These are phyloP conservation scores for Conticribra guillardii DNA, from an alignment of 108 stramenopile genomes.

Conservation along the genomic window DNA sequence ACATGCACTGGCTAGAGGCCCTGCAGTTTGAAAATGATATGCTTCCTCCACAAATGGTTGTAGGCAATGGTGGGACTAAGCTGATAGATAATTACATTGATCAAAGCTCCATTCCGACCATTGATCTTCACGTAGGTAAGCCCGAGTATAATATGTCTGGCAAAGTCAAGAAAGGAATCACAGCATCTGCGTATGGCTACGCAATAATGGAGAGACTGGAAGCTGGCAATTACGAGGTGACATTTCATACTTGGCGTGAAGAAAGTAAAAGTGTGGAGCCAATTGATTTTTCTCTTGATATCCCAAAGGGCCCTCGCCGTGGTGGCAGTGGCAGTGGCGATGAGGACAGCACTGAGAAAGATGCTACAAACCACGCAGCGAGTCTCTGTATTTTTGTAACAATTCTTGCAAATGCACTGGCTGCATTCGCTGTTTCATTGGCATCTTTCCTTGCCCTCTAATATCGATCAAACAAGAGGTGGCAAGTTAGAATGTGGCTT, in stretches of 20 bases:
- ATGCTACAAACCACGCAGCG: background rate
- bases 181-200: slow-evolving; percentile 21
- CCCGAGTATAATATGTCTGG: slow-evolving; percentile 3
- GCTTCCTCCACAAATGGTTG: slow-evolving; percentile 22
- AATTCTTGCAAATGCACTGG: no score
- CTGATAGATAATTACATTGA: slow-evolving; percentile 24
- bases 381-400: background rate
- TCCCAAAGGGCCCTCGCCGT: slow-evolving; percentile 1
- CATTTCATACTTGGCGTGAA: slow-evolving; percentile 16
- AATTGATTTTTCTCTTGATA: slow-evolving; percentile 5
- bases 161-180: slow-evolving; percentile 21
- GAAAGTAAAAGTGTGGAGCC: background rate
- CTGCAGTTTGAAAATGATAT: slow-evolving; percentile 19
- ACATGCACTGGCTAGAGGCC: slow-evolving; percentile 27
- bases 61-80: slow-evolving; percentile 34
- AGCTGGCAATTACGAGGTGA: slow-evolving; percentile 6
- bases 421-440: no score
- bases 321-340: background rate
- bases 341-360: background rate
- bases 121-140: slow-evolving; percentile 12
- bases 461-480: no score
- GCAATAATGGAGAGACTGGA: slow-evolving; percentile 22
- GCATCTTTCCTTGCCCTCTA: no score
- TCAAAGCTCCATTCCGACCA: slow-evolving; percentile 15
- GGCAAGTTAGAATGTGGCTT: no score